phyloP scores from a whole-genome alignment of 495 filamentous ascomycete species.

The Podospora sp. region DNA sequence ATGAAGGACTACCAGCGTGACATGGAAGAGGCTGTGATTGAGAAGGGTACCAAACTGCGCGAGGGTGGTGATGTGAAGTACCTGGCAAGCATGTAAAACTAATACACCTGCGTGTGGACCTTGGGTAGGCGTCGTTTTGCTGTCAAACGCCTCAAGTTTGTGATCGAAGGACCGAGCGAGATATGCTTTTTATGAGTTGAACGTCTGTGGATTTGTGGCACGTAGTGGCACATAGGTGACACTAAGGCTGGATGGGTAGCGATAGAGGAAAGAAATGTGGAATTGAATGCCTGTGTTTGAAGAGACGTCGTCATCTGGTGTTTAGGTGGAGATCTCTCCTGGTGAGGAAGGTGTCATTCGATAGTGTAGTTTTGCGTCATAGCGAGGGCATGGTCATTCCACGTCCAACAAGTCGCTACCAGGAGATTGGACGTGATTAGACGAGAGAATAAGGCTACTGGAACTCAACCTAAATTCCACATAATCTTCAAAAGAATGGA shows the following conservation, averaged over 20 bases:
- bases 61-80: conserved; percentile 74
- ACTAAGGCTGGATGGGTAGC: background rate
- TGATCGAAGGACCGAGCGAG: background rate
- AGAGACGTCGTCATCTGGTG: too few relatives aligned
- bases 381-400: too few relatives aligned
- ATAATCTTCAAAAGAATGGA: too few relatives aligned
- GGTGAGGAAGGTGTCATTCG: too few relatives aligned
- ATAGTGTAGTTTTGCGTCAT: too few relatives aligned
- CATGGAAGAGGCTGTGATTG: conserved; percentile 65
- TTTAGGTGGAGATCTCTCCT: too few relatives aligned
- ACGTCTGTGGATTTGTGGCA: background rate
- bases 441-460: too few relatives aligned
- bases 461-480: too few relatives aligned
- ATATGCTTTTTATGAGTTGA: background rate
- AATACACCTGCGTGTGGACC: too few relatives aligned
- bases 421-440: too few relatives aligned
- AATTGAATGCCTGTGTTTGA: background rate
- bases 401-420: too few relatives aligned
- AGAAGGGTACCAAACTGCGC: conserved; percentile 67
- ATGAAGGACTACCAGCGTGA: conserved; percentile 67
- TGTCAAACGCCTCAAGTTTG: background rate
- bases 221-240: background rate
- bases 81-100: conserved; percentile 34
- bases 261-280: background rate
- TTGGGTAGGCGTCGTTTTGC: conserved; percentile 13